These are phyloP conservation scores for Fusarium begoniae DNA, from an alignment of 2,329 filamentous ascomycete genomes.

Conservation along the genomic window DNA sequence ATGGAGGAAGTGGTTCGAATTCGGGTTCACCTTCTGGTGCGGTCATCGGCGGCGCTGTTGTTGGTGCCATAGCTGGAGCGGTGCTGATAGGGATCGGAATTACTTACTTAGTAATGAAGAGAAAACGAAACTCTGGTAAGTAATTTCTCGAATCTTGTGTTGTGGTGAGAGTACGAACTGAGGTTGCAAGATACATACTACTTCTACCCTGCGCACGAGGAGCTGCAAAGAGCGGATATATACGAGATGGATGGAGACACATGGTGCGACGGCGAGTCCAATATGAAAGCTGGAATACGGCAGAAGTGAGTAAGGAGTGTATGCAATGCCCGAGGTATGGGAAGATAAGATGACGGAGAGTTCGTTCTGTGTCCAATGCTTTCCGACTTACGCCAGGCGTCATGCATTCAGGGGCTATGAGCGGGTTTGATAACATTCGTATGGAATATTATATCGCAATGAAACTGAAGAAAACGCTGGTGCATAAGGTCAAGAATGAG, in stretches of 20 bases:
- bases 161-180: not conserved
- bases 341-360: not conserved
- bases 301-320: not conserved
- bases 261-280: not conserved
- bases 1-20: not conserved
- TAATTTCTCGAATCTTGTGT: rapidly evolving
- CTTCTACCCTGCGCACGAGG: conserved; percentile 2
- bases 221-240: not conserved
- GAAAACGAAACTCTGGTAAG: not conserved
- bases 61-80: not conserved
- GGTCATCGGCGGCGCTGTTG: conserved; percentile 15
- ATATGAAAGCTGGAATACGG: not conserved
- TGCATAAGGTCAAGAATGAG: rapidly evolving
- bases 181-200: not conserved
- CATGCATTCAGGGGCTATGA: not conserved
- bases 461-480: rapidly evolving
- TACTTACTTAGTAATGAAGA: not conserved
- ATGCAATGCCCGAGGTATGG: rapidly evolving
- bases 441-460: not conserved
- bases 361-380: not conserved
- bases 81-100: not conserved
- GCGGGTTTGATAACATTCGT: not conserved
- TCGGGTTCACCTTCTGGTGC: not conserved
- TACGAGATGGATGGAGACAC: conserved; percentile 1
- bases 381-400: not conserved